Evolutionary conservation across 2,329 filamentous ascomycete genomes (phyloP).

Genomic region (Plectosphaerella plurivora): DNA sequence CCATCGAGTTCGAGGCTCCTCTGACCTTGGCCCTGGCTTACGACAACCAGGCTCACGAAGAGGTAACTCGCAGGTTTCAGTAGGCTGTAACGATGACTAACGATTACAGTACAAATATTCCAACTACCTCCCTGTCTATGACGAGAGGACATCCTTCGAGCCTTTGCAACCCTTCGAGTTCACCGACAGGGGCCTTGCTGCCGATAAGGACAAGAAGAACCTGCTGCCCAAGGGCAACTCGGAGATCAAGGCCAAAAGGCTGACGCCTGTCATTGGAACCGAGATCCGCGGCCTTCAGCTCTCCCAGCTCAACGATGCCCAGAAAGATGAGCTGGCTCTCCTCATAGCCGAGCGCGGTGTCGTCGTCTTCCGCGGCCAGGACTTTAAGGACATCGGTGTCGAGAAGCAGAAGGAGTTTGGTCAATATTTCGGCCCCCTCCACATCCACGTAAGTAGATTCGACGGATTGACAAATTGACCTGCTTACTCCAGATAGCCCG

Average conservation of each 20-base stretch:
- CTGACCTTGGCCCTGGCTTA: slow-evolving; percentile 5
- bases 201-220: slow-evolving; percentile 22
- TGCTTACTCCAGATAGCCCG: slow-evolving; percentile 20
- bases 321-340: slow-evolving; percentile 36
- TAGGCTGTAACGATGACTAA: neutral
- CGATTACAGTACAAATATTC: slow-evolving; percentile 22
- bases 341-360: slow-evolving; percentile 35
- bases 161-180: slow-evolving; percentile 24
- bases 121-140: slow-evolving; percentile 27
- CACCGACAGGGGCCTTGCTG: slow-evolving; percentile 22
- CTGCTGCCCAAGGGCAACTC: slow-evolving; percentile 16
- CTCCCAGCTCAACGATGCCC: slow-evolving; percentile 28
- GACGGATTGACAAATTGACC: neutral
- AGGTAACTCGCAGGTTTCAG: neutral
- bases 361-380: slow-evolving; percentile 28
- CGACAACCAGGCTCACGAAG: slow-evolving; percentile 3
- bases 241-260: slow-evolving; percentile 12
- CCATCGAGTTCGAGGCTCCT: slow-evolving; percentile 19
- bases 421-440: slow-evolving; percentile 28
- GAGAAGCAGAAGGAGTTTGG: slow-evolving; percentile 6
- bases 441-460: slow-evolving; percentile 26
- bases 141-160: slow-evolving; percentile 20
- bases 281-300: slow-evolving; percentile 35
- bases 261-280: slow-evolving; percentile 27
- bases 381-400: slow-evolving; percentile 16